Base-by-base conservation (phyloP, 257 asterid genomes). In the Salvia splendens region DNA sequence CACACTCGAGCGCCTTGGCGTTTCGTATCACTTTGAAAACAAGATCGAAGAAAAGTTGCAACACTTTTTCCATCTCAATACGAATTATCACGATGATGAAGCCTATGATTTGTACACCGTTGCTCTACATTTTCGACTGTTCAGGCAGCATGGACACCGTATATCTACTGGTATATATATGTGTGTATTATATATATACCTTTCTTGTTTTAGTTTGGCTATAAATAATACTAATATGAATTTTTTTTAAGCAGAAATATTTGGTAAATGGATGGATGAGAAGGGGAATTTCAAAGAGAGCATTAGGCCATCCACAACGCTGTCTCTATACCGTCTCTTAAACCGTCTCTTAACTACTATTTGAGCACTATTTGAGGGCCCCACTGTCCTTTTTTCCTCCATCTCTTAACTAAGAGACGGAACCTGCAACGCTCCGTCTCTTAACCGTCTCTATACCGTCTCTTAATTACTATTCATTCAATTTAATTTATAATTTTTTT, bases 71-170 rank as follows among this genome's bases (percentile, higher is more conserved):
- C 48, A 38, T 14, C 38, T 1, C 7, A 10, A 46, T 30, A 12
- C 66, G 2, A 7, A 74, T 38, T 74, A 74, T 24, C 20, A 17
- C 20, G 24, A 24, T 17, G 65, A 58, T 12, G 68, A 65, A 17
- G 3, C 49, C 68, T 73, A 46, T 30, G 79, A 75, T 61, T 40
- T 75, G 56, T 61, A 40, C 61, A 68, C 64, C 1, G 50, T 49
- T 55, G 35, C 72, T 40, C 71, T 75, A 14, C 67, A 75, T 41
- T 75, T 74, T 16, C 58, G 79, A 54, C 20, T 75, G 6, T 68
- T 75, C 67, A 75, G 79, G 75, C 79, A 75, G 10, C 79, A 75
- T 4, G 75, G 79, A 1, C 28, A 47, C 50, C 54, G 42, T 8
- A 40, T 66, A 24, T 66, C 63, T 38, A 38, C 30, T 4, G 62